Base-by-base conservation (phyloP, 768 basidiomycete genomes). In the Suillus alpinus region DNA sequence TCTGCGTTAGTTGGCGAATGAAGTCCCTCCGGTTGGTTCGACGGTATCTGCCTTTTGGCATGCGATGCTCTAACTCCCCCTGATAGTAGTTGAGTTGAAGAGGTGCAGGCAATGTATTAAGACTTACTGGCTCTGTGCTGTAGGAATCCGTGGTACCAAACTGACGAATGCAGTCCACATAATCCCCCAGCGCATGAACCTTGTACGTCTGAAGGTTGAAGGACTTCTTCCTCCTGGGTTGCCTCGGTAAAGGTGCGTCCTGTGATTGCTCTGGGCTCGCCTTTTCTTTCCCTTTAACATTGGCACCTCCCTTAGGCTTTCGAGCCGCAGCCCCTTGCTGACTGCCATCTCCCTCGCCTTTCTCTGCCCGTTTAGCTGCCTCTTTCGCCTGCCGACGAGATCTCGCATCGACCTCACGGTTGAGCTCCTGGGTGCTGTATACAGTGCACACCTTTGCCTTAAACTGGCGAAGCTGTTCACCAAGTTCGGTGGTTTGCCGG, bases 101-200 rank as follows among this genome's bases (percentile, higher is more conserved):
- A 26, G 26, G 26, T 1, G 26, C 26, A 26, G 26, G 26, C 26
- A 3, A 26, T 26, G 26, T 26, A 26, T 26, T 26, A 26, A 26
- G 26, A 26, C 26, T 26, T 26, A 26, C 26, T 26, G 39, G 39
- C 16, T 39, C 39, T 5, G 39, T 64, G 26, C 26, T 26, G 26
- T 26, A 26, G 3, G 26, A 26, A 26, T 26, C 26, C 26, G 26
- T 26, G 26, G 37, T 26, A 8, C 77, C 75, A 37, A 65, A 67
- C 4, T 20, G 9, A 8, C 41, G 26, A 9, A 78, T 76, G 14
- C 57, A 60, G 0, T 12, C 2, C 0, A 47, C 55, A 59, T 76
- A 76, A 58, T 78, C 68, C 0, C 73, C 74, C 8, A 78, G 59
- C 0, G 68, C 57, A 62, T 78, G 77, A 8, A 69, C 13, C 62